Base-by-base conservation (phyloP, 352 stramenopile species). In the Pythium vanterpoolii region DNA sequence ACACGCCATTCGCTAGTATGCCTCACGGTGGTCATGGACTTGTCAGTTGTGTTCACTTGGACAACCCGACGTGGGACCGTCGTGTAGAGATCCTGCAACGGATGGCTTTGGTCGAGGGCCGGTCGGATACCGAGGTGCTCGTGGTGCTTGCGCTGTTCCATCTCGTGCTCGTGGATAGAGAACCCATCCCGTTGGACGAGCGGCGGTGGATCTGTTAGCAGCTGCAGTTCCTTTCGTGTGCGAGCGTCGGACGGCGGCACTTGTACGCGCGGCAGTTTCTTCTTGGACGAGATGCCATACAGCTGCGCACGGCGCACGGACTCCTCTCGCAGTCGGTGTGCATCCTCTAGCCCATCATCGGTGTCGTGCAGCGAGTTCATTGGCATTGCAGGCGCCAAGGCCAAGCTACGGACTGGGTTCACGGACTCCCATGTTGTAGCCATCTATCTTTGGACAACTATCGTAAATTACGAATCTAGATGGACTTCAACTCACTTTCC, bases 101-200 rank as follows among this genome's bases (percentile, higher is more conserved):
- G 51, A 14, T 80, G 66, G 23, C 79, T 79, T 4, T 64, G 71
- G 60, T 89, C 79, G 40, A 86, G 36, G 6, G 79, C 68, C 9
- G 79, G 79, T 3, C 79, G 69, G 27, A 73, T 68, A 0, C 77
- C 71, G 2, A 73, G 51, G 6, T 82, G 57, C 28, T 80, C 72
- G 31, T 68, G 74, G 62, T 86, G 69, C 55, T 86, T 89, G 30
- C 66, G 68, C 39, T 77, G 68, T 27, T 79, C 69, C n/a, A 84
- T 54, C 31, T 82, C 76, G n/a, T 74, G 59, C 43, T 83, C 78
- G n/a, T 73, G 53, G 2, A 62, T 21, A 1, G 54, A 62, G 18
- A 71, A 2, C 19, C 58, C 18, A 26, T 64, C 42, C 13, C 63
- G 50, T 0, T 61, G 56, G 21, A 31, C 46, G 14, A 69, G 47